Conservation (phyloP, 163 green algal genomes). For the Chlamydomonas reinhardtii region DNA sequence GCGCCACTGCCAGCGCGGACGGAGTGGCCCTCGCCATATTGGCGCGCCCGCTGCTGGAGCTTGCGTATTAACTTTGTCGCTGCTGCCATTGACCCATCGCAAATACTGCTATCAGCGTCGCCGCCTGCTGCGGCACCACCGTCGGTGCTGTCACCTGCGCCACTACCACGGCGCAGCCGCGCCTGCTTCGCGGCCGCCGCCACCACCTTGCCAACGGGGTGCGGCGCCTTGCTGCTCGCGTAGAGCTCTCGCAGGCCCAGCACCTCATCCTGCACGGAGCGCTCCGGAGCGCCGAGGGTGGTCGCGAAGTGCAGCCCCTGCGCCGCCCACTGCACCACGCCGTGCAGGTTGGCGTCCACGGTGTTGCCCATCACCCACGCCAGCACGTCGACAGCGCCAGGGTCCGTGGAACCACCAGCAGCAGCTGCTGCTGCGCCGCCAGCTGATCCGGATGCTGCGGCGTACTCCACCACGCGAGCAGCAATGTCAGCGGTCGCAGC, state of each 20-base stretch:
- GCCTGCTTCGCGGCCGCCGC: neutral
- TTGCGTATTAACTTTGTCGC: neutral
- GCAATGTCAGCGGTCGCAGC: slow-evolving; percentile 61
- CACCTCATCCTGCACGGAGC: slow-evolving; percentile 60
- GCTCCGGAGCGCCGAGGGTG: slow-evolving; percentile 36
- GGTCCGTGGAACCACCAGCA: neutral
- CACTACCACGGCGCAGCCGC: too few relatives aligned
- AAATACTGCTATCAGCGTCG: too few relatives aligned
- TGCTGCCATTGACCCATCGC: too few relatives aligned
- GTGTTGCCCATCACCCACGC: slow-evolving; percentile 75
- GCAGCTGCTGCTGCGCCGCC: neutral
- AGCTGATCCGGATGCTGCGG: slow-evolving; percentile 40
- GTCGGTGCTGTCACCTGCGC: too few relatives aligned
- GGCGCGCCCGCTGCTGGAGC: neutral
- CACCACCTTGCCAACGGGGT: slow-evolving; percentile 21
- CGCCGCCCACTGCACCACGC: slow-evolving; percentile 54
- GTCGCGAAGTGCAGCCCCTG: slow-evolving; percentile 67
- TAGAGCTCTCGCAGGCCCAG: slow-evolving; percentile 63
- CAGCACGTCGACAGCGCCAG: slow-evolving; percentile 56
- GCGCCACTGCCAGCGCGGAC: slow-evolving; percentile 39
- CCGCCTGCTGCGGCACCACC: too few relatives aligned
- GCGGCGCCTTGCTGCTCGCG: slow-evolving; percentile 22
- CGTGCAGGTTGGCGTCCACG: slow-evolving; percentile 58
- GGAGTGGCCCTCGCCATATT: slow-evolving; percentile 52
- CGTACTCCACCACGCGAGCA: neutral